Conservation (phyloP, 1,284 basidiomycete genomes). For the Pseudozyma hubeiensis region DNA sequence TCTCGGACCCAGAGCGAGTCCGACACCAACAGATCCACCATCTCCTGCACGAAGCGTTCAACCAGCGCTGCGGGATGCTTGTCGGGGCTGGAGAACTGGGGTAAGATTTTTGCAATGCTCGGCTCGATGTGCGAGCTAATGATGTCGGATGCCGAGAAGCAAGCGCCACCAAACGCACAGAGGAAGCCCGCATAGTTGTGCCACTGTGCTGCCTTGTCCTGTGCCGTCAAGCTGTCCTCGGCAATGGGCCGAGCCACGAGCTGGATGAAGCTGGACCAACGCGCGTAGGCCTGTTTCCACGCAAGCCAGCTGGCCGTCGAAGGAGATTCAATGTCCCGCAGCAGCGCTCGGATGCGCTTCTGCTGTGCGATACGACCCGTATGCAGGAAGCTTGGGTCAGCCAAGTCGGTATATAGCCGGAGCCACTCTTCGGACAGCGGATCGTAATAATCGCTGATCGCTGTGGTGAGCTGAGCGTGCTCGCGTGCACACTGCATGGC, state of each 20-base stretch:
- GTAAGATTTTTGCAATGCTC: slow-evolving; percentile 25
- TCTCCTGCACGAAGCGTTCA: slow-evolving; percentile 61
- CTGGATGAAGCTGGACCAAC: slow-evolving; percentile 73
- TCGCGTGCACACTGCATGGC: slow-evolving; percentile 51
- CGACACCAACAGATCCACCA: slow-evolving; percentile 65
- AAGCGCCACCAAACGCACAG: slow-evolving; percentile 79
- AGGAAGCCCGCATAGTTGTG: slow-evolving; percentile 86
- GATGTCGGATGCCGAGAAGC: slow-evolving; percentile 60
- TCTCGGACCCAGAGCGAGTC: slow-evolving; percentile 66
- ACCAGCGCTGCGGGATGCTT: slow-evolving; percentile 46
- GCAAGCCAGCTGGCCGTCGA: slow-evolving; percentile 78
- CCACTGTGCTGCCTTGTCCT: slow-evolving; percentile 74
- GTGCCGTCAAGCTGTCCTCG: slow-evolving; percentile 74
- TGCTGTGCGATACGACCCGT: slow-evolving; percentile 79
- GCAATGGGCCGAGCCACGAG: slow-evolving; percentile 66
- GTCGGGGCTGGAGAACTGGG: slow-evolving; percentile 30
- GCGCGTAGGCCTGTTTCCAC: slow-evolving; percentile 83
- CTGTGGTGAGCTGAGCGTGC: slow-evolving; percentile 27
- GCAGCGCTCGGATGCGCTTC: slow-evolving; percentile 79
- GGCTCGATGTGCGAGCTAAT: slow-evolving; percentile 29
- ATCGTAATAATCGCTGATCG: slow-evolving; percentile 28
- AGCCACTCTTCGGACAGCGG: slow-evolving; percentile 49
- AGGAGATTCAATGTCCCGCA: slow-evolving; percentile 76
- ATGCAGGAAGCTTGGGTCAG: slow-evolving; percentile 43
- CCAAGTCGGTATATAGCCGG: slow-evolving; percentile 46